These are phyloP conservation scores for Biscogniauxia marginata DNA, from an alignment of 2,329 filamentous ascomycete species.

Conservation along the genomic window DNA sequence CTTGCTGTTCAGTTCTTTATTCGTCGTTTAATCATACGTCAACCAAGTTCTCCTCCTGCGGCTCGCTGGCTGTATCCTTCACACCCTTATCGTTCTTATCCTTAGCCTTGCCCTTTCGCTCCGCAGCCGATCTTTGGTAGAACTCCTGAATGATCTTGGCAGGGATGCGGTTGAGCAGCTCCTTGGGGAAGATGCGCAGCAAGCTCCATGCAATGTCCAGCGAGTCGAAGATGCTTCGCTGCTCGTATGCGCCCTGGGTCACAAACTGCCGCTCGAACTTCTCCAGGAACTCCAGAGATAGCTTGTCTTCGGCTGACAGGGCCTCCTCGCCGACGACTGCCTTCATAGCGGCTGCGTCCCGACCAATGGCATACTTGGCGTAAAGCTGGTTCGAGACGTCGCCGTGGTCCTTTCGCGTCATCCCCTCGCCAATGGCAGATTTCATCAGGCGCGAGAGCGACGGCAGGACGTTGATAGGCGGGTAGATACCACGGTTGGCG, in stretches of 20 bases:
- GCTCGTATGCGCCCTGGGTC: conserved; percentile 87
- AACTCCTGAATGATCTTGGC: conserved; percentile 80
- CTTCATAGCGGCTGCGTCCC: conserved; percentile 98
- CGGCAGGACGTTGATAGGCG: conserved; percentile 96
- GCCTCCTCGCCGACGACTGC: conserved; percentile 98
- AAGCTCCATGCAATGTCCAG: conserved; percentile 95
- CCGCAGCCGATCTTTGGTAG: conserved; percentile 67
- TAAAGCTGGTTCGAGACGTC: conserved; percentile 99
- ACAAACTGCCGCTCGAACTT: conserved; percentile 98
- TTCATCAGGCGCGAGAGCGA: conserved; percentile 99
- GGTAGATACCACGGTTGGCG: conserved; percentile 96
- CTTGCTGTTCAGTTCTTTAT: too few relatives aligned
- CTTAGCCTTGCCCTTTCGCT: conserved; percentile 63
- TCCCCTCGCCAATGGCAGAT: conserved; percentile 96
- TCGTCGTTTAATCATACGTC: conserved; percentile 47
- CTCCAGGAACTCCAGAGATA: conserved; percentile 95
- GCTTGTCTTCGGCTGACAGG: conserved; percentile 91
- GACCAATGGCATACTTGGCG: conserved; percentile 98
- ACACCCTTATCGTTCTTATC: conserved; percentile 41
- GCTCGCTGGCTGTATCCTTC: conserved; percentile 40
- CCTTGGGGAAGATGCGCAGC: conserved; percentile 96
- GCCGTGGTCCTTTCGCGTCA: conserved; percentile 94
- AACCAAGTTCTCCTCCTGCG: conserved; percentile 59
- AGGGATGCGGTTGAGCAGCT: conserved; percentile 92
- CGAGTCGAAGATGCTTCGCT: conserved; percentile 86